Conservation (phyloP, 495 filamentous ascomycete species). For the Penicillium maclennaniae region DNA sequence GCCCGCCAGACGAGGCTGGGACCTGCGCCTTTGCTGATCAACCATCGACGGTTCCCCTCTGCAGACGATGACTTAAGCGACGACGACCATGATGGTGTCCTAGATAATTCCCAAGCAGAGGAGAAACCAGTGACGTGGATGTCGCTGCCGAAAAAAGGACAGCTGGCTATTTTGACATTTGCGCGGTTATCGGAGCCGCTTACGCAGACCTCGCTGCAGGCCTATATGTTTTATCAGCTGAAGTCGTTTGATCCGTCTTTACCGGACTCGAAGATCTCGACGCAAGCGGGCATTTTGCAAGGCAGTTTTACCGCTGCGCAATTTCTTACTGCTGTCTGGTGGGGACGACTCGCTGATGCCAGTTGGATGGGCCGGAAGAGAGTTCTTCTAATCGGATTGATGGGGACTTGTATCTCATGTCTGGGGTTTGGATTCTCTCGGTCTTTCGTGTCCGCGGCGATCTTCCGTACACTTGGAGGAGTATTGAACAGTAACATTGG, state of each 20-base stretch:
- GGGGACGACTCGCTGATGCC: constrained; percentile 72
- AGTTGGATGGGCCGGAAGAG: constrained; percentile 68
- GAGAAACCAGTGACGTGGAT: constrained; percentile 58
- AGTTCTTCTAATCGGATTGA: constrained; percentile 69
- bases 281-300: constrained; percentile 71
- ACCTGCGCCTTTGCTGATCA: constrained; percentile 14
- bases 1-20: not conserved
- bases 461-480: constrained; percentile 72
- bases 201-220: constrained; percentile 70
- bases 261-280: constrained; percentile 64
- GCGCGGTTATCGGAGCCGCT: constrained; percentile 76
- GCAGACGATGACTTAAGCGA: constrained; percentile 15
- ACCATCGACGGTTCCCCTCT: constrained; percentile 19
- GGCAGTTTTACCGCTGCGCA: constrained; percentile 75
- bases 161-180: constrained; percentile 69
- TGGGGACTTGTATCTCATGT: constrained; percentile 67
- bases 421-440: constrained; percentile 77
- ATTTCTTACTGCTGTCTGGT: constrained; percentile 73
- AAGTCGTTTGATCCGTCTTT: constrained; percentile 62
- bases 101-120: constrained; percentile 1
- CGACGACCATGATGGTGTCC: constrained; percentile 14
- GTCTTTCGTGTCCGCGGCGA: constrained; percentile 60
- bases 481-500: constrained; percentile 78
- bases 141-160: constrained; percentile 68
- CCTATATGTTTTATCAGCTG: constrained; percentile 72